Percentiles rank a stretch among this genome's conserved stretches.
phyloP scores from a whole-genome alignment of 768 basidiomycete species.

The Kondoa malvinella region DNA sequence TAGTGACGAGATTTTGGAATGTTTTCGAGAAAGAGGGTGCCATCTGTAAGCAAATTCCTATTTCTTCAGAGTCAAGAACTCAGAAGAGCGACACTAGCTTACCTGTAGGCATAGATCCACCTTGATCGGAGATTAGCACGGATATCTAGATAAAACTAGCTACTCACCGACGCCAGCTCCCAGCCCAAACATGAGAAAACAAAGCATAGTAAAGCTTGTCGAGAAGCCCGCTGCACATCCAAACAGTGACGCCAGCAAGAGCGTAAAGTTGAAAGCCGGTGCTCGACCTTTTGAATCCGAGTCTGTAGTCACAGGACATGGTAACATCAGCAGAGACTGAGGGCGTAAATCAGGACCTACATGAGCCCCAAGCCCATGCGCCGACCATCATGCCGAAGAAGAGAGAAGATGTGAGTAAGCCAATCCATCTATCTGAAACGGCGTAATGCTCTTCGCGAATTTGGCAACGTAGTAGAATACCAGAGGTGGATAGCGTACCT shows the following conservation, averaged over 20 bases:
- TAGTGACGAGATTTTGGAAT: constrained; percentile 84
- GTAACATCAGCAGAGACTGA: not conserved
- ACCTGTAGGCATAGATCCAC: not conserved
- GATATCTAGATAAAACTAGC: no score
- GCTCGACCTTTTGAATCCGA: constrained; percentile 80
- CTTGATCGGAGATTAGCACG: not conserved
- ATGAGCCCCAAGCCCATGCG: constrained; percentile 50
- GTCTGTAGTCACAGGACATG: constrained; percentile 33
- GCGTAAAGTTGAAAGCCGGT: constrained; percentile 76
- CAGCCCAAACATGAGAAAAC: constrained; percentile 62
- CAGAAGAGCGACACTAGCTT: no score
- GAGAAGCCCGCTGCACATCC: constrained; percentile 63
- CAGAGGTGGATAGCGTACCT: constrained; percentile 7
- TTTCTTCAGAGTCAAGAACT: no score
- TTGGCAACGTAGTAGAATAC: not conserved
- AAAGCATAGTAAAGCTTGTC: constrained; percentile 50
- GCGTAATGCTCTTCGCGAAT: constrained; percentile 46
- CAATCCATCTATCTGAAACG: constrained; percentile 58
- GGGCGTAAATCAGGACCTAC: constrained; percentile 34
- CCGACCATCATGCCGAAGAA: constrained; percentile 83
- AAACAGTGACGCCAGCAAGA: constrained; percentile 77
- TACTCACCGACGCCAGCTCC: constrained; percentile 74
- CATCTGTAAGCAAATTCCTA: constrained; percentile 95
- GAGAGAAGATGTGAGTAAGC: constrained; percentile 67
- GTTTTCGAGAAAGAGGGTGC: constrained; percentile 78